Conservation (phyloP, 371 early-diverging fungal genomes). For the Batkoa obscura region DNA sequence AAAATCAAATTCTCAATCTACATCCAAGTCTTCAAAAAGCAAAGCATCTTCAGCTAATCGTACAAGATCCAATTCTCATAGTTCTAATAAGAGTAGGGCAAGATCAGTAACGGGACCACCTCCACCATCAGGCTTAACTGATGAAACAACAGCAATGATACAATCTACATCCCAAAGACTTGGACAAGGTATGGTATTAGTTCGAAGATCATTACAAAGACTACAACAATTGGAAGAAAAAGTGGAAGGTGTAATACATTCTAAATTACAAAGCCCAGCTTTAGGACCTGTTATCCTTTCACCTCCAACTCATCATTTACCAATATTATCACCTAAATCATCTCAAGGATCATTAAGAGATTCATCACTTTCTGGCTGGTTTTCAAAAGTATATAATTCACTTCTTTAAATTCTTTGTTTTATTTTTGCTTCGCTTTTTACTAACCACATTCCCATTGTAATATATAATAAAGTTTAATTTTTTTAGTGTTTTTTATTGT, state of each 20-base stretch:
- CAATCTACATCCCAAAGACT: not conserved
- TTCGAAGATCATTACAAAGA: not conserved
- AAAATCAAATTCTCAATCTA: not conserved
- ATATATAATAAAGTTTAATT: no score
- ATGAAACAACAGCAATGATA: slow-evolving; percentile 2
- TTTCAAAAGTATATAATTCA: not conserved
- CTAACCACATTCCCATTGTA: no score
- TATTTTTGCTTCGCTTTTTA: no score
- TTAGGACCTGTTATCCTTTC: no score
- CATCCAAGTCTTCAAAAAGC: not conserved
- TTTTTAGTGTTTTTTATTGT: no score
- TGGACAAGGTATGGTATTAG: not conserved
- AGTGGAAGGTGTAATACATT: not conserved
- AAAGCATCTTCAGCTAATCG: not conserved
- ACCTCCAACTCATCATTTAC: no score
- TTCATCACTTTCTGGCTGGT: not conserved
- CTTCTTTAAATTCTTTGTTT: no score
- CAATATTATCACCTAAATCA: no score
- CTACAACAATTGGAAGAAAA: not conserved
- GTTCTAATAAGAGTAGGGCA: not conserved
- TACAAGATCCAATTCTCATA: not conserved
- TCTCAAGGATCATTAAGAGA: no score
- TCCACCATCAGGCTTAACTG: not conserved
- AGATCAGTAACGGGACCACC: not conserved
- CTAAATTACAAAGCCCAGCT: not conserved